phyloP scores from a whole-genome alignment of 164 flowering plant genomes.

The Piper longum region DNA sequence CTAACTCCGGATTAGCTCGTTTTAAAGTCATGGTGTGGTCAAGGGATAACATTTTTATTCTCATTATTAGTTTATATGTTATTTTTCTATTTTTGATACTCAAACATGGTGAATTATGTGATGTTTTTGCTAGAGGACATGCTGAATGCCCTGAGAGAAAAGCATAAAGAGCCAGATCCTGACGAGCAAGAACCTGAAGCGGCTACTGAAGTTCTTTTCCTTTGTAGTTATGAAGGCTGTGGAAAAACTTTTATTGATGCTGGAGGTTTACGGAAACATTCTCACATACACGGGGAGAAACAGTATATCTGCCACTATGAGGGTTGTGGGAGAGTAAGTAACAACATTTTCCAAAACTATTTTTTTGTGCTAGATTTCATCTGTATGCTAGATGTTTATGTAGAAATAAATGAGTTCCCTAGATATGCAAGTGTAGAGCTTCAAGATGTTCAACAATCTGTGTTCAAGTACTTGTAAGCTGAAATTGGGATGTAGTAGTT shows the following conservation, averaged over 20 bases:
- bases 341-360: background rate
- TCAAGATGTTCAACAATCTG: too few relatives aligned
- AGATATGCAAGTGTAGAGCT: too few relatives aligned
- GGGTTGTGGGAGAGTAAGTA: slow-evolving; percentile 77
- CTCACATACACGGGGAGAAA: slow-evolving; percentile 95
- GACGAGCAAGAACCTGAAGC: slow-evolving; percentile 87
- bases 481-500: too few relatives aligned
- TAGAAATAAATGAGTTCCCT: too few relatives aligned
- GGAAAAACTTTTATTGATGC: slow-evolving; percentile 96
- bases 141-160: slow-evolving; percentile 54
- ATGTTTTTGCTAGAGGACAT: slow-evolving; percentile 33
- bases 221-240: slow-evolving; percentile 96
- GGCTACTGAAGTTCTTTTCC: slow-evolving; percentile 90
- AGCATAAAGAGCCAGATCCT: slow-evolving; percentile 44
- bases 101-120: background rate
- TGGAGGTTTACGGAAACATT: slow-evolving; percentile 88
- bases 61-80: too few relatives aligned
- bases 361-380: background rate
- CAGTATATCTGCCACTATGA: slow-evolving; percentile 82
- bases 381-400: too few relatives aligned
- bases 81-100: too few relatives aligned
- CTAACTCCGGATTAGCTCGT: too few relatives aligned
- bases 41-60: background rate
- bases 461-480: too few relatives aligned
- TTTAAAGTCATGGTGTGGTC: too few relatives aligned